A percentile compares a stretch with the other conserved stretches of the same genome.
Evolutionary conservation across 2,329 filamentous ascomycete genomes (phyloP).

Genomic region (Lecanicillium sp.): DNA sequence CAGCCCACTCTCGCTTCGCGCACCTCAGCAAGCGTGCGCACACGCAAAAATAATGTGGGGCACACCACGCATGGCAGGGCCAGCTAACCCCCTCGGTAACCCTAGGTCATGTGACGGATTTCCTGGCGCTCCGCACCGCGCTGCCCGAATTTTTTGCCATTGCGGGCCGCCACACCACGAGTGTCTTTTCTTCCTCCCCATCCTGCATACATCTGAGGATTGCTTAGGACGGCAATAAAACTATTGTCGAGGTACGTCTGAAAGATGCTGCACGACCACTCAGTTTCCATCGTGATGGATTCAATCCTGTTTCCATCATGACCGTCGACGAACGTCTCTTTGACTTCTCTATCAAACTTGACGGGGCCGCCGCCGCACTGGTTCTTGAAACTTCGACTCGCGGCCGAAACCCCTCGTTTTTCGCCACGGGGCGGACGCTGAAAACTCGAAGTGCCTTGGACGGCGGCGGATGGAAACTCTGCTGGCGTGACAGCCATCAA

Average conservation of each 20-base stretch:
- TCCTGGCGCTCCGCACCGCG: constrained; percentile 10
- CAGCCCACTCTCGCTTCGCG: constrained; percentile 4
- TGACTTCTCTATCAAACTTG: not conserved
- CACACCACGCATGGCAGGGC: constrained; percentile 13
- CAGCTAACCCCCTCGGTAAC: constrained; percentile 12
- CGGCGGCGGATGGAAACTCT: not conserved
- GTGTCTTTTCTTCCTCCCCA: constrained; percentile 14
- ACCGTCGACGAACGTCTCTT: not conserved
- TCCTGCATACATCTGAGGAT: constrained; percentile 45
- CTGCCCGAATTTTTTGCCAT: constrained; percentile 10
- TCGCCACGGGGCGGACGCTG: too few species aligned
- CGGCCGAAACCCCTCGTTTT: too few species aligned
- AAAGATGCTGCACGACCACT: constrained; percentile 36
- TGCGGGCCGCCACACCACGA: constrained; percentile 20
- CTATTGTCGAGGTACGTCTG: constrained; percentile 57
- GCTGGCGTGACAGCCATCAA: constrained; percentile 1
- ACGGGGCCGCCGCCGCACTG: too few species aligned
- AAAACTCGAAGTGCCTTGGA: too few species aligned
- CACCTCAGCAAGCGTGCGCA: constrained; percentile 1
- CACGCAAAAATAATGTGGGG: constrained; percentile 2
- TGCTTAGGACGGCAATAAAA: constrained; percentile 56
- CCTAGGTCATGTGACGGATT: constrained; percentile 21
- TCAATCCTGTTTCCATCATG: constrained; percentile 14
- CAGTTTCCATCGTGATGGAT: constrained; percentile 18
- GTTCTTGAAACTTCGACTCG: too few species aligned